Percentiles rank a stretch among this genome's conserved stretches.
phyloP scores from a whole-genome alignment of 352 stramenopile species.

The Pythium periplocum region DNA sequence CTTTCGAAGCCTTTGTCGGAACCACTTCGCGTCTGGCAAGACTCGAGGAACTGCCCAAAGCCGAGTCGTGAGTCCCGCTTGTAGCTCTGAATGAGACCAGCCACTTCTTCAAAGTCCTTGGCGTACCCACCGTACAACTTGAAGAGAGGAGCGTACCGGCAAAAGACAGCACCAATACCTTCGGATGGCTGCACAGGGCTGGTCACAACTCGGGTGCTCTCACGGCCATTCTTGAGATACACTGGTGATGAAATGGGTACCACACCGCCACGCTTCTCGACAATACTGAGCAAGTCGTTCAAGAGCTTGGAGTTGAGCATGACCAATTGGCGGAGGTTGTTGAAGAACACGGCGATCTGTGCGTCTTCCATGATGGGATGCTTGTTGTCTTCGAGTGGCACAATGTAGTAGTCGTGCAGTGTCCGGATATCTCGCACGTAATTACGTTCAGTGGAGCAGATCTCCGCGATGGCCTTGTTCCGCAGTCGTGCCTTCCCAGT shows the following conservation, averaged over 20 bases:
- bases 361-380: constrained; percentile 80
- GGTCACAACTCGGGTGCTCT: constrained; percentile 3
- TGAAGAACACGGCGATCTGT: constrained; percentile 86
- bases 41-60: constrained; percentile 54
- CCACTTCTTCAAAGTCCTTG: constrained; percentile 80
- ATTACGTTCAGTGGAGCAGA: constrained; percentile 70
- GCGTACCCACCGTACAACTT: constrained; percentile 80
- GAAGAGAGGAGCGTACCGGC: constrained; percentile 76
- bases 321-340: constrained; percentile 72
- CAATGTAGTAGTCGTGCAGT: constrained; percentile 77
- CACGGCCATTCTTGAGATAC: constrained; percentile 5
- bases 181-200: constrained; percentile 27
- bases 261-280: constrained; percentile 21
- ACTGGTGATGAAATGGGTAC: constrained; percentile 14
- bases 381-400: constrained; percentile 67
- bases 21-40: constrained; percentile 42
- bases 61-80: constrained; percentile 35
- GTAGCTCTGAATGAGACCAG: constrained; percentile 52
- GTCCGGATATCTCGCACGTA: constrained; percentile 75
- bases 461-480: constrained; percentile 66
- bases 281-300: constrained; percentile 61
- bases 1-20: constrained; percentile 74
- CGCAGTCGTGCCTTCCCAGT: constrained; percentile 25
- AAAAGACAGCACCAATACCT: constrained; percentile 72
- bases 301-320: constrained; percentile 85